Evolutionary conservation across 805 yeast genomes (phyloP).

Genomic region (Myxozyma geophila): DNA sequence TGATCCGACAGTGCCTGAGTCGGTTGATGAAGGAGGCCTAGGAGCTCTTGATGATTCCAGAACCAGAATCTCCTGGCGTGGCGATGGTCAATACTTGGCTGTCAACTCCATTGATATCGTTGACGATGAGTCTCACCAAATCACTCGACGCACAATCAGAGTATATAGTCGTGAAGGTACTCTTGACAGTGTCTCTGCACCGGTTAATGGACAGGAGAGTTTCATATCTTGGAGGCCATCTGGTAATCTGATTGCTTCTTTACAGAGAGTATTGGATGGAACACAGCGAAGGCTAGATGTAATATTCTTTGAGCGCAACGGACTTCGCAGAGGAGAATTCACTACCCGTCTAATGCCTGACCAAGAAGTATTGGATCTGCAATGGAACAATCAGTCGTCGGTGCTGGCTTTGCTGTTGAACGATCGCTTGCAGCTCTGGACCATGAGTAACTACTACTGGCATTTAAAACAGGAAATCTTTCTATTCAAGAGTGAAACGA

Average conservation of each 20-base stretch:
- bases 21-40: conserved; percentile 67
- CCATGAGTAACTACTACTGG: conserved; percentile 94
- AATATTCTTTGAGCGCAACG: conserved; percentile 90
- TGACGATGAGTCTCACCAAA: conserved; percentile 17
- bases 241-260: conserved; percentile 82
- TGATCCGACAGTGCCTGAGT: conserved; percentile 86
- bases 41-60: conserved; percentile 58
- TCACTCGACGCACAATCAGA: conserved; percentile 73
- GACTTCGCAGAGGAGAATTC: conserved; percentile 88
- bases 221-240: conserved; percentile 86
- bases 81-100: conserved; percentile 85
- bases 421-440: conserved; percentile 82
- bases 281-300: conserved; percentile 46
- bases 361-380: conserved; percentile 52
- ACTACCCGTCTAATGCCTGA: conserved; percentile 53
- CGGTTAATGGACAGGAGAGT: conserved; percentile 80
- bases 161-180: conserved; percentile 80
- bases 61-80: conserved; percentile 83
- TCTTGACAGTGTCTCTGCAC: conserved; percentile 82
- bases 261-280: conserved; percentile 61
- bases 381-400: conserved; percentile 85
- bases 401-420: conserved; percentile 68
- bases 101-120: conserved; percentile 64
- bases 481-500: conserved; percentile 41
- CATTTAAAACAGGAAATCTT: conserved; percentile 79